Evolutionary conservation across 345 rosid genomes (phyloP), one percentile per base, ranked within the genome.

Genomic region (Psidium guajava): DNA sequence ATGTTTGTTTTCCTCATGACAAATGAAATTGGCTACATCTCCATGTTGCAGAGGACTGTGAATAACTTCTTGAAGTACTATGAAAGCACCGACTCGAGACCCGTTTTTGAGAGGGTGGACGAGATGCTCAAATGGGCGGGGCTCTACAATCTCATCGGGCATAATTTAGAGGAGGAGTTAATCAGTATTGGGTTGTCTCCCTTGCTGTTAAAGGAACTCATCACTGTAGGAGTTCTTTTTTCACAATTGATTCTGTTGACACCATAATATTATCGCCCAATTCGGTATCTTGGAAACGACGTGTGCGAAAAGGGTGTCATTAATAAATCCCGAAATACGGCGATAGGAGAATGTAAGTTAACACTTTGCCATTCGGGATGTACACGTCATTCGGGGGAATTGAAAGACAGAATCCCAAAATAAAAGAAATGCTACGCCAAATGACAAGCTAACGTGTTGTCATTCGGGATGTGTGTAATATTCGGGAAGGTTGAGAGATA

Each of bases 41-140:
- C 85, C 40, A 24, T 85, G 80, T 82, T 92, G 95, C 90, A 95
- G 95, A 87, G 18, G 32, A 90, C 92, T 44, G 94, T 96, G 53
- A 89, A 83, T 82, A 91, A 87, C 85, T 97, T 96, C 90, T 88
- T 97, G 90, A 97, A 92, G 91, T 95, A 94, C 88, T 97, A 97
- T 47, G 90, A 92, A 77, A 90, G 91, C 77, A 32, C 85, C 69
- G 96, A 94, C 40, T 85, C 88, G 1, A 96, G 98, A 84, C 98
- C 99, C 0, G 77, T 90, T 80, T 97, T 97, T 59, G 89, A 93
- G 61, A 94, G 89, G 16, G 98, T 97, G 61, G 99, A 97, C 57
- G 95, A 83, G 88, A 96, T 97, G 99, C 96, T 97, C 73, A 89
- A 93, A 83, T 96, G 99, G 98, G 89, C 93, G 24, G 98, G 93